Conservation (phyloP, 2,329 filamentous ascomycete genomes). For the Hypoxylon rubiginosum region DNA sequence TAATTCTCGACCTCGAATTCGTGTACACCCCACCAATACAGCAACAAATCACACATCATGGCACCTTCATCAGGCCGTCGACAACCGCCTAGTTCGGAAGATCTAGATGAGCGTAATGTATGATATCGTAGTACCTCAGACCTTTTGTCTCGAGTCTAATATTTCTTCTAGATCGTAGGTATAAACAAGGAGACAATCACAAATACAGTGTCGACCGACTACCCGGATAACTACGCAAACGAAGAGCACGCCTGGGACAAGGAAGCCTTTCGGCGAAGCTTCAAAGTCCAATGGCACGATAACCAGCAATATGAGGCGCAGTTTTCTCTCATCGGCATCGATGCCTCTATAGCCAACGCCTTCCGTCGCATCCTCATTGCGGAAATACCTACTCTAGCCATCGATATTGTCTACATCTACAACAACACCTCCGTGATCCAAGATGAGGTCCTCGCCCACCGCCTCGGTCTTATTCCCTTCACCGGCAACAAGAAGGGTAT, state of each 20-base stretch:
- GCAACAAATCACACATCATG: conserved; percentile 46
- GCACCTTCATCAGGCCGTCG: conserved; percentile 49
- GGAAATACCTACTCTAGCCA: conserved; percentile 93
- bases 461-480: conserved; percentile 91
- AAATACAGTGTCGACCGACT: conserved; percentile 90
- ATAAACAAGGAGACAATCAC: conserved; percentile 92
- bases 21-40: conserved; percentile 46
- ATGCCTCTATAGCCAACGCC: conserved; percentile 94
- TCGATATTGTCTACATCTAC: conserved; percentile 92
- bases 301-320: conserved; percentile 82
- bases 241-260: conserved; percentile 88
- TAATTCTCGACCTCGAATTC: conserved; percentile 20
- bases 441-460: conserved; percentile 93
- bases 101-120: conserved; percentile 51
- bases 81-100: conserved; percentile 42
- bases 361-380: conserved; percentile 96
- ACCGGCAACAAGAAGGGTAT: conserved; percentile 83
- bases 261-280: conserved; percentile 76
- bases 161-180: conserved; percentile 75
- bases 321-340: conserved; percentile 92
- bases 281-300: conserved; percentile 85
- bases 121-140: conserved; percentile 1
- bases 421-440: conserved; percentile 99
- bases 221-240: conserved; percentile 89
- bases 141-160: conserved; percentile 30